Evolutionary conservation across 1,139 yeast species (phyloP).

Genomic region (Blastobotrys illinoisensis): DNA sequence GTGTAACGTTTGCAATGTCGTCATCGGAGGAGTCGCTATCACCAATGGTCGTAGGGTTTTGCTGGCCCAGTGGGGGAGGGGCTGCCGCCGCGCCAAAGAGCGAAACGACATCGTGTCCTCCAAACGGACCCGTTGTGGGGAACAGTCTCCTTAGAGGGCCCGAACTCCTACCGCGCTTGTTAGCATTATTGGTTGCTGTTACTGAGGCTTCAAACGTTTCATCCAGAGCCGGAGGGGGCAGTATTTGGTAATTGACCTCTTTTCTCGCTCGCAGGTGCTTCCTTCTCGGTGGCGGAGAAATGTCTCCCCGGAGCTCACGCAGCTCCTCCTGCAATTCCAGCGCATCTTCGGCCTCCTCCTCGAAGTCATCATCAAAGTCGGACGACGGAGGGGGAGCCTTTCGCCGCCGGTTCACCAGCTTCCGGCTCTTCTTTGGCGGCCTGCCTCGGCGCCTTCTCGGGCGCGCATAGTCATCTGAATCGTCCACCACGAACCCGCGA

Average conservation of each 20-base stretch:
- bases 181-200: constrained; percentile 2
- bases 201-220: constrained; percentile 35
- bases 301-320: constrained; percentile 41
- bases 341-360: constrained; percentile 22
- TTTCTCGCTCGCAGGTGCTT: constrained; percentile 75
- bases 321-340: constrained; percentile 44
- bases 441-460: constrained; percentile 12
- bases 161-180: constrained; percentile 13
- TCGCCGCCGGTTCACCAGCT: constrained; percentile 29
- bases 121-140: constrained; percentile 33
- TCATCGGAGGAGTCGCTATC: constrained; percentile 71
- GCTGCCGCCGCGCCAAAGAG: constrained; percentile 85
- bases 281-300: constrained; percentile 42
- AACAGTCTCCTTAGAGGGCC: constrained; percentile 25
- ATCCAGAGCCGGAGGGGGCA: constrained; percentile 63
- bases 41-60: constrained; percentile 11
- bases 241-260: constrained; percentile 74
- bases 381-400: constrained; percentile 22
- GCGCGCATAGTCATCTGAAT: constrained; percentile 31
- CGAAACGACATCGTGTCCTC: constrained; percentile 77
- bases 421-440: constrained; percentile 24
- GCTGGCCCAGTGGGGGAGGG: constrained; percentile 39
- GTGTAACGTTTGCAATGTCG: constrained; percentile 20
- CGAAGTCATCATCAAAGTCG: constrained; percentile 33
- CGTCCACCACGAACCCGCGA: constrained; percentile 34